These are phyloP conservation scores for Fraxinus paxiana DNA, from an alignment of 305 asterid species.

Conservation along the genomic window DNA sequence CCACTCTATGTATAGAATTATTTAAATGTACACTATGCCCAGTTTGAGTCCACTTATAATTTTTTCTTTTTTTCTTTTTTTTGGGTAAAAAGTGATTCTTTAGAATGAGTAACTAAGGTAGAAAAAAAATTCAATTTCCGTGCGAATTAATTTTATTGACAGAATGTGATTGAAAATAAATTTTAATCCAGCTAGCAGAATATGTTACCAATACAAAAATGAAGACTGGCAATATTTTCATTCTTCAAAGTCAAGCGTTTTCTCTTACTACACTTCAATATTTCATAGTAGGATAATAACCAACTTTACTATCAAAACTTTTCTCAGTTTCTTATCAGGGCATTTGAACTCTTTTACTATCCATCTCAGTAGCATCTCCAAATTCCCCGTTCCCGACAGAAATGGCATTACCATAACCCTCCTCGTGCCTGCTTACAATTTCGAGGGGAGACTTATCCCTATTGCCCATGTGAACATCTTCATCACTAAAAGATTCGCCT, in stretches of 20 bases:
- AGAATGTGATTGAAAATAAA: too few species aligned
- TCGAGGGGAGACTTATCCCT: slow-evolving; percentile 22
- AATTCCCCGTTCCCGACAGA: neutral
- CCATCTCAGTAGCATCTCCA: slow-evolving; percentile 20
- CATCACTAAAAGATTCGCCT: slow-evolving; percentile 34
- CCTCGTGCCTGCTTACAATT: slow-evolving; percentile 16
- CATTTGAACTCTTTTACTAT: slow-evolving; percentile 8
- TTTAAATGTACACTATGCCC: too few species aligned
- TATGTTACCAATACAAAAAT: neutral
- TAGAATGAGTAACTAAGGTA: too few species aligned
- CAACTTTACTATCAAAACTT: neutral
- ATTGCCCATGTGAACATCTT: slow-evolving; percentile 30
- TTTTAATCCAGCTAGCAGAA: neutral
- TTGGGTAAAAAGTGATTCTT: too few species aligned
- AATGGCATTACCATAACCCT: slow-evolving; percentile 2
- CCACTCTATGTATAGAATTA: neutral
- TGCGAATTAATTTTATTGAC: too few species aligned
- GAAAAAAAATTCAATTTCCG: too few species aligned
- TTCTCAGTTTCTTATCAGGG: neutral
- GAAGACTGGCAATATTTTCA: neutral
- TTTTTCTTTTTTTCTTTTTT: too few species aligned
- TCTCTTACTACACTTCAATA: neutral
- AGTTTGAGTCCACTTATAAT: neutral
- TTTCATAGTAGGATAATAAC: neutral
- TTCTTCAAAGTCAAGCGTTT: neutral